Conservation (phyloP, 169 alveolate species). For the Eimeria praecox region DNA sequence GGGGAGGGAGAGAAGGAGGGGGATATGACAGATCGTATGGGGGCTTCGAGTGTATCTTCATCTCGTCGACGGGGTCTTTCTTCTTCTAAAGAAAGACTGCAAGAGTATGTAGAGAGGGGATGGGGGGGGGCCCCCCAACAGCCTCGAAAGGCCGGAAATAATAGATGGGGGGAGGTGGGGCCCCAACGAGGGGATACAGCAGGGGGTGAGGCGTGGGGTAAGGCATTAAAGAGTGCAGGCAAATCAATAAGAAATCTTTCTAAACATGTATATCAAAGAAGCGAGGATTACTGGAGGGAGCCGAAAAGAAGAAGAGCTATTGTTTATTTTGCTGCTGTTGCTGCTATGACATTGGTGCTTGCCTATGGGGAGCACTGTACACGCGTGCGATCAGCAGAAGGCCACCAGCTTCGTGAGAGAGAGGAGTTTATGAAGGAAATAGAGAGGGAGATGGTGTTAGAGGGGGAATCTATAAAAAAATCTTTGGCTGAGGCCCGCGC, state of each 20-base stretch:
- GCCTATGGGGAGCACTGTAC: neutral
- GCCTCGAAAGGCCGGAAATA: neutral
- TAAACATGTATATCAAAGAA: neutral
- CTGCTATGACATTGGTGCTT: neutral
- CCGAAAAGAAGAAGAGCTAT: neutral
- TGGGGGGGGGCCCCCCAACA: neutral
- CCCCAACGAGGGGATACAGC: neutral
- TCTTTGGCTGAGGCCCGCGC: neutral
- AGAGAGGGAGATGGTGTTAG: neutral
- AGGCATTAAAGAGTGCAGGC: neutral
- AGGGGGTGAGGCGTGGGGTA: neutral
- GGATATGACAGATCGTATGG: neutral
- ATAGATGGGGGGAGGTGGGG: neutral
- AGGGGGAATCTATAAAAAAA: neutral
- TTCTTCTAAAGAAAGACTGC: neutral
- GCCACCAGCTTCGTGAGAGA: neutral
- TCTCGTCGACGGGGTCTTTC: neutral
- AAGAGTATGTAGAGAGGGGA: neutral
- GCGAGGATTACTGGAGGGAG: conserved; percentile 10
- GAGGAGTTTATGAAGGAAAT: neutral
- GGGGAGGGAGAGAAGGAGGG: neutral
- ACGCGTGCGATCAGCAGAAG: neutral
- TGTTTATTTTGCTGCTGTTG: neutral
- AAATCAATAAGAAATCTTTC: neutral
- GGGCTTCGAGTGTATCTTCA: neutral